A percentile compares a stretch with the other conserved stretches of the same genome.
These are phyloP conservation scores for Wickerhamiella occidentalis DNA, from an alignment of 805 yeast species.

Conservation along the genomic window DNA sequence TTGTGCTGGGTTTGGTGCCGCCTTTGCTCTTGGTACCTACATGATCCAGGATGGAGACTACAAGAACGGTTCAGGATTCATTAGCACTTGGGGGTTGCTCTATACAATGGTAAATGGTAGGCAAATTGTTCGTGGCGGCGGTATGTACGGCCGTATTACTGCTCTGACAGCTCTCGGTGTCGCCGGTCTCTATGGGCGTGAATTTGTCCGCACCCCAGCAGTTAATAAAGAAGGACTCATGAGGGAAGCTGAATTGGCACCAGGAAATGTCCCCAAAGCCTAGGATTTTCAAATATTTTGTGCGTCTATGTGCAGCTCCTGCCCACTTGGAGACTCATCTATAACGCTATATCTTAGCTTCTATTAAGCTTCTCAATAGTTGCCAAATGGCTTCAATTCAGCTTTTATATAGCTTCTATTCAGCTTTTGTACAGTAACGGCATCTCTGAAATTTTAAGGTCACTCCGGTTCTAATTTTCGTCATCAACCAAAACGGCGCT, in stretches of 20 bases:
- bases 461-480: no score
- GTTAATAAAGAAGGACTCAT: slow-evolving; percentile 2
- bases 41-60: slow-evolving; percentile 25
- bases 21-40: slow-evolving; percentile 22
- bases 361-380: no score
- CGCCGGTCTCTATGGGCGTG: slow-evolving; percentile 7
- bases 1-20: slow-evolving; percentile 22
- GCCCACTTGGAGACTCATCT: no score
- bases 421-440: no score
- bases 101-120: slow-evolving; percentile 21
- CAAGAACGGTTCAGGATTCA: slow-evolving; percentile 24
- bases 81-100: slow-evolving; percentile 22
- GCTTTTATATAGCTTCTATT: no score
- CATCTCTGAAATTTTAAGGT: no score
- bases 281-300: not conserved
- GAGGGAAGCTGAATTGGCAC: not conserved
- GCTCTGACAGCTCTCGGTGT: slow-evolving; percentile 1
- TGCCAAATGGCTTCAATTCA: no score
- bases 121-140: slow-evolving; percentile 1
- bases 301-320: no score
- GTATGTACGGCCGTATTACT: not conserved
- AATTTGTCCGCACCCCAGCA: slow-evolving; percentile 8
- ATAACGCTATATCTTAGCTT: no score
- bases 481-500: not conserved
- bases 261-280: not conserved